Evolutionary conservation across 2,329 filamentous ascomycete genomes (phyloP).

Genomic region (Colletotrichum simmondsii): DNA sequence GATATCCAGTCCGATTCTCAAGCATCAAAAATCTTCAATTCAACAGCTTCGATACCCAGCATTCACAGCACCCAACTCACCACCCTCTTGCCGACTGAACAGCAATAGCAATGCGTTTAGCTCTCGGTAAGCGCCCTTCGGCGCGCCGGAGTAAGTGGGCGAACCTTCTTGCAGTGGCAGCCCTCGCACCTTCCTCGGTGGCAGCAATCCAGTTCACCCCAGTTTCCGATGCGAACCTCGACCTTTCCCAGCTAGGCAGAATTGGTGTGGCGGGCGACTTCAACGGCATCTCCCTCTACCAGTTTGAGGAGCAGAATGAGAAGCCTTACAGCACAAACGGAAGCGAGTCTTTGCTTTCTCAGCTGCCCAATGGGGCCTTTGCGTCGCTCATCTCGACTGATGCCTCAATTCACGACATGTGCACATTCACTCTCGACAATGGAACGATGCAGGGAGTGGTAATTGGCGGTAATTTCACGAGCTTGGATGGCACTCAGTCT

Average conservation of each 20-base stretch:
- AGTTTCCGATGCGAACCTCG: constrained; percentile 77
- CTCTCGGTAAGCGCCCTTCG: constrained; percentile 54
- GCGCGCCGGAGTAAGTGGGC: constrained; percentile 48
- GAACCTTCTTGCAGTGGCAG: constrained; percentile 52
- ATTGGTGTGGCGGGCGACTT: constrained; percentile 92
- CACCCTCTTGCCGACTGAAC: not conserved
- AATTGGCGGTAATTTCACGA: constrained; percentile 95
- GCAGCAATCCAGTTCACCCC: constrained; percentile 68
- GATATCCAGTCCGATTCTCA: constrained; percentile 3
- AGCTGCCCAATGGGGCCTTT: constrained; percentile 87
- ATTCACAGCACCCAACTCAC: constrained; percentile 2
- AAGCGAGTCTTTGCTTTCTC: constrained; percentile 82
- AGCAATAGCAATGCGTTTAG: constrained; percentile 58
- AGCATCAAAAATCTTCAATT: constrained; percentile 1
- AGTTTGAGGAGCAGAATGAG: constrained; percentile 84
- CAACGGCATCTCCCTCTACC: constrained; percentile 88
- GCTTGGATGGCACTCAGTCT: constrained; percentile 80
- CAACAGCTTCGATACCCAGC: constrained; percentile 17
- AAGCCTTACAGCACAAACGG: constrained; percentile 76
- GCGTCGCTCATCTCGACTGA: constrained; percentile 80
- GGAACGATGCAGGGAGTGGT: constrained; percentile 79
- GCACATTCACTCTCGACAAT: constrained; percentile 75
- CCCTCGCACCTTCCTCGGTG: constrained; percentile 53
- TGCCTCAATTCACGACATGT: constrained; percentile 90
- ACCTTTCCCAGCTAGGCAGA: constrained; percentile 81